phyloP scores from a whole-genome alignment of 768 basidiomycete species.

The Boletus reticuloceps region DNA sequence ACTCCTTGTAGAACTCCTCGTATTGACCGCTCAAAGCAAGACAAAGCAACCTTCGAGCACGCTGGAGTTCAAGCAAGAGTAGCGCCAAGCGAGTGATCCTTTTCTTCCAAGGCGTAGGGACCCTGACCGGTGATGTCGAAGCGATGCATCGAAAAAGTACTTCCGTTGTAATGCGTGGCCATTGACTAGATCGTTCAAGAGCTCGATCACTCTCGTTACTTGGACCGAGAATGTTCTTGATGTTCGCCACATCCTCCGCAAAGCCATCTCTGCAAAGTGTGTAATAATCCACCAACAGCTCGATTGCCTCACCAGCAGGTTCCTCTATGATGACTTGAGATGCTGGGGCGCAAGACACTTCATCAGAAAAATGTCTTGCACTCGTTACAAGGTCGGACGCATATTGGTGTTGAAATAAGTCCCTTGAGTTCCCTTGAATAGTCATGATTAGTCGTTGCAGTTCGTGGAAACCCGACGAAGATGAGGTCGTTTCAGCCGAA shows the following conservation, averaged over 20 bases:
- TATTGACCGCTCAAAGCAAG: conserved; percentile 13
- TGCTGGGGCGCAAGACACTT: neutral
- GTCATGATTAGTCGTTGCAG: conserved; percentile 3
- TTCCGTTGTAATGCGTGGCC: conserved; percentile 35
- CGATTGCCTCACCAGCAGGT: neutral
- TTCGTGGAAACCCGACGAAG: neutral
- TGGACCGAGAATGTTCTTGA: conserved; percentile 12
- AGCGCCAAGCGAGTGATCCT: conserved; percentile 27
- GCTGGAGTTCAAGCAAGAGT: conserved; percentile 32
- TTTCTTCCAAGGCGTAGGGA: conserved; percentile 26
- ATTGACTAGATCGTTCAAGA: conserved; percentile 24
- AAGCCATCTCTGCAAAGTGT: neutral
- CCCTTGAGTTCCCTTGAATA: conserved; percentile 5
- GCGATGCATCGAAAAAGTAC: conserved; percentile 29
- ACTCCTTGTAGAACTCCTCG: conserved; percentile 30
- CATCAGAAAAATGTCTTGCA: neutral
- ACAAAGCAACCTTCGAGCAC: conserved; percentile 31
- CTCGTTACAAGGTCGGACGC: neutral
- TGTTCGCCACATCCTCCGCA: neutral
- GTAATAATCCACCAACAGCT: neutral
- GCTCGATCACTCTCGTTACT: conserved; percentile 9
- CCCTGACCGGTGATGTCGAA: conserved; percentile 6
- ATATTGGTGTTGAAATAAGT: neutral
- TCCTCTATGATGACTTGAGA: neutral
- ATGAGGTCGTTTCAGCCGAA: neutral